Conservation (phyloP, 805 yeast species). For the Komagataella populi region DNA sequence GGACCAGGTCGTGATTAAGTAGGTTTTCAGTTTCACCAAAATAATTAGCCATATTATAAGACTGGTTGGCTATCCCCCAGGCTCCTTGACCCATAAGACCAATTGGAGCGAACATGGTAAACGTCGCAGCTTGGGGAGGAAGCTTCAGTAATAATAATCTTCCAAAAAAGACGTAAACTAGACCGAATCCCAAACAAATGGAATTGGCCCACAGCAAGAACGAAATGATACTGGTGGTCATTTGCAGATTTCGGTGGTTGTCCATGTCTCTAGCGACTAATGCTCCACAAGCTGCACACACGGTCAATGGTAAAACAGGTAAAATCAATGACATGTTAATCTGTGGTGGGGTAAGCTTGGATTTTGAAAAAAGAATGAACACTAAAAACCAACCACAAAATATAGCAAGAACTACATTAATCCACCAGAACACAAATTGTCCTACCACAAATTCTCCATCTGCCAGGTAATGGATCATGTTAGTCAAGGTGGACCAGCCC, state of each 20-base stretch:
- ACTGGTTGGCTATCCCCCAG: slow-evolving; percentile 38
- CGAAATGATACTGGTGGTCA: slow-evolving; percentile 38
- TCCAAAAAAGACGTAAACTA: slow-evolving; percentile 45
- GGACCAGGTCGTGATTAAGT: slow-evolving; percentile 1
- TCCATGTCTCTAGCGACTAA: slow-evolving; percentile 32
- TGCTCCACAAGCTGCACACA: slow-evolving; percentile 61
- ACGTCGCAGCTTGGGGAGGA: slow-evolving; percentile 39
- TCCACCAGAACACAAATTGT: slow-evolving; percentile 58
- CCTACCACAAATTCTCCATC: slow-evolving; percentile 21
- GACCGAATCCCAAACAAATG: slow-evolving; percentile 39
- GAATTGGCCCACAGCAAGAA: slow-evolving; percentile 62
- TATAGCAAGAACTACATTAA: slow-evolving; percentile 39
- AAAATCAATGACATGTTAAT: slow-evolving; percentile 48
- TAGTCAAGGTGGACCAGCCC: slow-evolving; percentile 61
- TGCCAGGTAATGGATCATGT: slow-evolving; percentile 34
- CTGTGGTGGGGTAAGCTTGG: slow-evolving; percentile 18
- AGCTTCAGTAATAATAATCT: slow-evolving; percentile 42
- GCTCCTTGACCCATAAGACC: slow-evolving; percentile 86
- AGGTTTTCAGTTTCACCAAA: background rate
- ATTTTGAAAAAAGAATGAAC: slow-evolving; percentile 29
- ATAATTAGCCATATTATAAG: slow-evolving; percentile 8
- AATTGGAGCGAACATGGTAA: slow-evolving; percentile 63
- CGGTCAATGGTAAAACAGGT: slow-evolving; percentile 74
- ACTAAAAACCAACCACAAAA: slow-evolving; percentile 48
- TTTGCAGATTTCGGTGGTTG: slow-evolving; percentile 20